These are phyloP conservation scores for Prunus yedoensis DNA, from an alignment of 331 rosid species.

Conservation along the genomic window DNA sequence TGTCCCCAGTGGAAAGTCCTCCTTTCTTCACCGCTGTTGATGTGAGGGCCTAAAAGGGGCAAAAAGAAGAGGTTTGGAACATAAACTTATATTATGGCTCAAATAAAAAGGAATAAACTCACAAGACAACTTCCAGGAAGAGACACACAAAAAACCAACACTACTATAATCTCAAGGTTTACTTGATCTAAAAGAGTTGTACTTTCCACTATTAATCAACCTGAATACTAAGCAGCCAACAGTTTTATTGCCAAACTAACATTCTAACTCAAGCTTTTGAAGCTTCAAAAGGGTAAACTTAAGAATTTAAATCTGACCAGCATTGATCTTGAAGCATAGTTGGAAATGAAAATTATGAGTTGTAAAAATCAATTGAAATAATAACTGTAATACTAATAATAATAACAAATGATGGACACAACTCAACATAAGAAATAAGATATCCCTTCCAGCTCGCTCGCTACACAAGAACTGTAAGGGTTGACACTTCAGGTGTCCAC, in stretches of 20 bases:
- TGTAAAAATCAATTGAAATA: not conserved
- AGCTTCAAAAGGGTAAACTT: not conserved
- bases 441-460: not conserved
- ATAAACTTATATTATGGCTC: constrained; percentile 15
- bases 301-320: not conserved
- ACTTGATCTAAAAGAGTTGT: not conserved
- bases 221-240: not conserved
- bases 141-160: not conserved
- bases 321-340: not conserved
- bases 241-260: not conserved
- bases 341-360: not conserved
- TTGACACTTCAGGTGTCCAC: not conserved
- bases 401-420: not conserved
- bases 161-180: not conserved
- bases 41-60: constrained; percentile 63
- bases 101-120: not conserved
- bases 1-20: constrained; percentile 80
- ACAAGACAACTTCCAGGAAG: not conserved
- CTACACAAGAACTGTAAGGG: not conserved
- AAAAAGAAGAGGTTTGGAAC: not conserved
- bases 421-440: not conserved
- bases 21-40: constrained; percentile 91
- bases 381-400: not conserved
- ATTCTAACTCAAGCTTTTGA: not conserved
- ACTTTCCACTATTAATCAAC: not conserved